phyloP scores from a whole-genome alignment of 2,329 filamentous ascomycete genomes.

The Pezicula carpinea region DNA sequence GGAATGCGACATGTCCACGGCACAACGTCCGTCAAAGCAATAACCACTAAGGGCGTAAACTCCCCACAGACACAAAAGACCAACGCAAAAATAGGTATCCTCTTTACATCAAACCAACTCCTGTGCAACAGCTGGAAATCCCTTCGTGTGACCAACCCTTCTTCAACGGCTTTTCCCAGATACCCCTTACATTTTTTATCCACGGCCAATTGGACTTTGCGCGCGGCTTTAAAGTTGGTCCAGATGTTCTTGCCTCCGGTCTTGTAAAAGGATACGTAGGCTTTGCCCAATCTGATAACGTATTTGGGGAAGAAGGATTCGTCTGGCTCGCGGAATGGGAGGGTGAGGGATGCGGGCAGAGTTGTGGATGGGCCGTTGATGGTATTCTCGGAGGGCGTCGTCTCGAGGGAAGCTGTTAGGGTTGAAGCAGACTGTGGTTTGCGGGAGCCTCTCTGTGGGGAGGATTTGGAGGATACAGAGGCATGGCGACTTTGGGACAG shows the following conservation, averaged over 20 bases:
- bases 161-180: conserved; percentile 28
- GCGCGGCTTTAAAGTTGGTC: conserved; percentile 51
- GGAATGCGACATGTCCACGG: conserved; percentile 83
- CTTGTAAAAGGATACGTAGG: conserved; percentile 85
- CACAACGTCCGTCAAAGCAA: conserved; percentile 65
- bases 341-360: conserved; percentile 62
- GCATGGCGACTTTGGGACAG: conserved; percentile 27
- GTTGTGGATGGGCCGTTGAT: conserved; percentile 72
- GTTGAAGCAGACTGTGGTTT: background rate
- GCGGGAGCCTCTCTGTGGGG: conserved; percentile 8
- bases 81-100: conserved; percentile 73
- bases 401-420: conserved; percentile 16
- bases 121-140: conserved; percentile 68
- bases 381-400: background rate
- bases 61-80: conserved; percentile 78
- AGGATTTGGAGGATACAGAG: conserved; percentile 37
- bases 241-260: conserved; percentile 71
- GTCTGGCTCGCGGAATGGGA: conserved; percentile 50
- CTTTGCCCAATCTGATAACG: conserved; percentile 49
- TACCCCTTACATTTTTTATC: conserved; percentile 32
- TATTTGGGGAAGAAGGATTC: conserved; percentile 35
- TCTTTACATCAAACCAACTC: conserved; percentile 66
- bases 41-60: conserved; percentile 75
- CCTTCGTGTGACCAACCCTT: conserved; percentile 49
- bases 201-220: conserved; percentile 42